Evolutionary conservation across 352 stramenopile genomes (phyloP).

Genomic region (Phytophthora fragariae): DNA sequence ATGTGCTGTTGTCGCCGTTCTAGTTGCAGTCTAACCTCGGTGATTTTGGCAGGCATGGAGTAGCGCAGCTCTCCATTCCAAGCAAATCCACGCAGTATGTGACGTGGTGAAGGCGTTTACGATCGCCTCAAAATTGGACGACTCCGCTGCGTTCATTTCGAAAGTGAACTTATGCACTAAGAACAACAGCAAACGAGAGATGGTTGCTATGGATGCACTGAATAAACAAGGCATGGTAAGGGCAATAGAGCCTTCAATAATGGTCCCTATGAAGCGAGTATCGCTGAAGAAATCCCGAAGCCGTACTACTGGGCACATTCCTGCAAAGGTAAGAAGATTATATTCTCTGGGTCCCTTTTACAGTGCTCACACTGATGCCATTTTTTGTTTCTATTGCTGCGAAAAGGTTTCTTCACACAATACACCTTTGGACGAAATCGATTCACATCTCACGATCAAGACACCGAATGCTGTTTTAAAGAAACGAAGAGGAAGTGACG

Average conservation of each 20-base stretch:
- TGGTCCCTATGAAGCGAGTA: constrained; percentile 36
- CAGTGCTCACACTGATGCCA: background rate
- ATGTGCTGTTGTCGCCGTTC: background rate
- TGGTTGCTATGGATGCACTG: constrained; percentile 42
- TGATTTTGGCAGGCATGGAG: constrained; percentile 62
- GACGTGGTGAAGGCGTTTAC: constrained; percentile 50
- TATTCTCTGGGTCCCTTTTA: background rate
- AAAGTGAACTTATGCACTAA: constrained; percentile 43
- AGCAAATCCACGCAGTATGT: constrained; percentile 58
- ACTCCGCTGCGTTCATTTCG: constrained; percentile 40
- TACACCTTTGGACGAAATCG: constrained; percentile 6
- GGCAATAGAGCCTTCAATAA: constrained; percentile 32
- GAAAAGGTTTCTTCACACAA: constrained; percentile 29
- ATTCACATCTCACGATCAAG: constrained; percentile 35
- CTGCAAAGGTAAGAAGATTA: constrained; percentile 30
- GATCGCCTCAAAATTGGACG: constrained; percentile 35
- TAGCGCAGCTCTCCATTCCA: constrained; percentile 54
- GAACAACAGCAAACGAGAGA: constrained; percentile 50
- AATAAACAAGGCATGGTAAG: constrained; percentile 51
- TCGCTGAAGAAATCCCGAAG: constrained; percentile 32
- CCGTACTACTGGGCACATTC: constrained; percentile 31
- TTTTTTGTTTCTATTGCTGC: constrained; percentile 8
- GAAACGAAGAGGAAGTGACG: constrained; percentile 50
- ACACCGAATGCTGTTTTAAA: constrained; percentile 26
- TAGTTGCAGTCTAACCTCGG: constrained; percentile 11